Evolutionary conservation across 2,329 filamentous ascomycete species (phyloP).

Genomic region (Penicillium sp.): DNA sequence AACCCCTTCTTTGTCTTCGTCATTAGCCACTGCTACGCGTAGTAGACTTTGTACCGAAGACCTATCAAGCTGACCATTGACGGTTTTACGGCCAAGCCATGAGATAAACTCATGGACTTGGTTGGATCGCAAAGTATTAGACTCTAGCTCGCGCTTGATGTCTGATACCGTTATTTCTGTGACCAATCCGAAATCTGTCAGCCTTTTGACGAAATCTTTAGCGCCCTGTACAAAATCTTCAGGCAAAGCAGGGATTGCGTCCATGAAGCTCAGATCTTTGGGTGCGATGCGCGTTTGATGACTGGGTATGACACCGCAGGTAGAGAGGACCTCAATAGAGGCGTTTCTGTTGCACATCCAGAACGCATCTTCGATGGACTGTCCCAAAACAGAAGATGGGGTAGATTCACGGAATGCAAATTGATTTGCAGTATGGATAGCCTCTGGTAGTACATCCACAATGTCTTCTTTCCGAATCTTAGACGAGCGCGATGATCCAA

Average conservation of each 20-base stretch:
- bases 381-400: constrained; percentile 70
- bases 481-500: constrained; percentile 27
- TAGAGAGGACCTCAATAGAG: constrained; percentile 80
- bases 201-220: constrained; percentile 65
- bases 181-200: constrained; percentile 79
- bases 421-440: constrained; percentile 72
- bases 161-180: constrained; percentile 78
- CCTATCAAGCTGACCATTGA: constrained; percentile 62
- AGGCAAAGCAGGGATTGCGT: constrained; percentile 78
- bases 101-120: constrained; percentile 75
- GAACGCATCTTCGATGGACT: constrained; percentile 87
- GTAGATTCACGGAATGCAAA: constrained; percentile 87
- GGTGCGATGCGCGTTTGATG: constrained; percentile 68
- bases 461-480: constrained; percentile 58
- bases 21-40: constrained; percentile 55
- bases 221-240: constrained; percentile 60
- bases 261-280: constrained; percentile 67
- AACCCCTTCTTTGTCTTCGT: constrained; percentile 50
- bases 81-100: constrained; percentile 69
- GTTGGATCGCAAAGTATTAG: constrained; percentile 66
- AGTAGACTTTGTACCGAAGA: constrained; percentile 61
- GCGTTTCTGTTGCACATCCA: constrained; percentile 82
- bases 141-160: constrained; percentile 71
- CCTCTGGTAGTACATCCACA: constrained; percentile 62
- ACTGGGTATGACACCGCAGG: constrained; percentile 74